These are phyloP conservation scores for Gossypium arboreum DNA, from an alignment of 345 rosid species.

Conservation along the genomic window DNA sequence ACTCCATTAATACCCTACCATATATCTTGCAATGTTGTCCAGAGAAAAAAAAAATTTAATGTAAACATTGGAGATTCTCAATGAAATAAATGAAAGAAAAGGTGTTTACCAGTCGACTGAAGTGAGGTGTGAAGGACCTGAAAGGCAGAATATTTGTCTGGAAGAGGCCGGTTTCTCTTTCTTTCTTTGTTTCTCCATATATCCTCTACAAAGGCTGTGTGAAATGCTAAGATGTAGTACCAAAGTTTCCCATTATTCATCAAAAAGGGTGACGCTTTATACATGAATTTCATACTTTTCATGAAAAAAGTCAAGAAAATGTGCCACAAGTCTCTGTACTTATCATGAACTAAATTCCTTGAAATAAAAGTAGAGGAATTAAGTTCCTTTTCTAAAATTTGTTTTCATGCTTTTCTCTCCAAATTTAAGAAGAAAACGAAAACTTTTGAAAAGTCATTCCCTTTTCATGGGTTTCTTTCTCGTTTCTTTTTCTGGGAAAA, in stretches of 20 bases:
- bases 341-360: too few relatives aligned
- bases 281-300: background rate
- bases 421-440: background rate
- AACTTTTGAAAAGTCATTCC: background rate
- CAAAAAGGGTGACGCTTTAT: background rate
- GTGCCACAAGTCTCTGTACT: too few relatives aligned
- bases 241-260: background rate
- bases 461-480: background rate
- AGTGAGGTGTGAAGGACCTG: slow-evolving; percentile 56
- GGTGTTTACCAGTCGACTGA: slow-evolving; percentile 50
- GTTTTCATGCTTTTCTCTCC: background rate
- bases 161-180: slow-evolving; percentile 20
- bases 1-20: background rate
- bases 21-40: background rate
- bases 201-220: background rate
- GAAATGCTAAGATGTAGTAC: background rate
- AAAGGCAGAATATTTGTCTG: slow-evolving; percentile 40
- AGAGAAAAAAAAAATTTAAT: background rate
- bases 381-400: too few relatives aligned
- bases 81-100: background rate
- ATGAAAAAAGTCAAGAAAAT: background rate
- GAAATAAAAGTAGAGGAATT: too few relatives aligned
- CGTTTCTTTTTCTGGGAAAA: background rate
- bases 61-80: background rate
- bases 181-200: slow-evolving; percentile 9